A percentile compares a stretch with the other conserved stretches of the same genome.
Conservation (phyloP, 345 rosid species). For the Brassica carinata region DNA sequence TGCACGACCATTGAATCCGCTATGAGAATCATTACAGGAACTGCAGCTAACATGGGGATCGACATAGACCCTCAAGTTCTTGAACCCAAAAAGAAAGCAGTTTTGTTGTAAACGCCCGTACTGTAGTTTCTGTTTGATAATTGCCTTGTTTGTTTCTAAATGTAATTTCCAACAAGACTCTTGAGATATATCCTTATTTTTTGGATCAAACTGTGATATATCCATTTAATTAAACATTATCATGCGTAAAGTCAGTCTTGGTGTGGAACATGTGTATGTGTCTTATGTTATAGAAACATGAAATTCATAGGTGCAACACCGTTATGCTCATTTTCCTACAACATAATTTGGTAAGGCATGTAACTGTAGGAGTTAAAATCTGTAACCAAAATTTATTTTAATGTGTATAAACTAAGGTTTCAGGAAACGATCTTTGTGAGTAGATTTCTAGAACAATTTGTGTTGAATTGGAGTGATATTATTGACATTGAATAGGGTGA, state of each 20-base stretch:
- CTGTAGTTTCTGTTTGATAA: neutral
- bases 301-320: neutral
- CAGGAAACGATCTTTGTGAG: no score
- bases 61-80: conserved; percentile 89
- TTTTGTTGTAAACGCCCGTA: conserved; percentile 36
- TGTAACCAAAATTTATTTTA: no score
- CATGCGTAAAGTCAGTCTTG: neutral
- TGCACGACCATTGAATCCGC: conserved; percentile 80
- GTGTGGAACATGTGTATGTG: neutral
- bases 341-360: neutral
- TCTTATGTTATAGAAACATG: neutral
- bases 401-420: no score
- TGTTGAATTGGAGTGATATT: no score
- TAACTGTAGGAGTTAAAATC: no score
- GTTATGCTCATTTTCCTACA: neutral
- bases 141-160: neutral
- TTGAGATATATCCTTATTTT: neutral
- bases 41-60: conserved; percentile 93
- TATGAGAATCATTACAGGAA: conserved; percentile 89
- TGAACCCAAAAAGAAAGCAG: conserved; percentile 64
- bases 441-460: no score
- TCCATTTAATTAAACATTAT: neutral
- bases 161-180: conserved; percentile 23
- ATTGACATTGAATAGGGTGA: no score
- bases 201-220: no score